Base-by-base conservation (phyloP, 805 yeast genomes). In the Peterozyma toletana region DNA sequence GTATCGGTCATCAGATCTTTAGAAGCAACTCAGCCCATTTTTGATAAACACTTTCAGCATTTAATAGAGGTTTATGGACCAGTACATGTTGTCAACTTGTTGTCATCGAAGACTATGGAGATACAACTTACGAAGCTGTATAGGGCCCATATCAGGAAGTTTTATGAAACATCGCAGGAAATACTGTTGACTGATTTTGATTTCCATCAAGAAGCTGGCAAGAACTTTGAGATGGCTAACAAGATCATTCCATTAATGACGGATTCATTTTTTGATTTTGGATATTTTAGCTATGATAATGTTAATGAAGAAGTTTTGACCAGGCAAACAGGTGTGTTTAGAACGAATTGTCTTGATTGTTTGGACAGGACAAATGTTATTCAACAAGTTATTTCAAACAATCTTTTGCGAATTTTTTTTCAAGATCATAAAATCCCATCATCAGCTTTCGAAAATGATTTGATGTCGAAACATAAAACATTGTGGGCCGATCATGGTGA, bases 401-500 rank as follows among this genome's bases (percentile, higher is more conserved):
- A 78, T 43, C 86, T 89, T 3, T 63, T 93, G 37, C 78, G 83
- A 46, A 63, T 70, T 9, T 75, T 79, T 49, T 48, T 77, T 30
- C 60, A 63, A 39, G 75, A 69, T 47, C 67, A 67, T 40, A 62
- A 63, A 30, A 50, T 68, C 40, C 53, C 64, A 35, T 49, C 55
- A 9, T 51, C 60, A 4, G 27, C 27, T 21, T 53, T 50, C 39
- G 71, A 68, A 4, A 67, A 75, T 18, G 91, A 81, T 15, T 65
- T 86, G 21, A 73, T 80, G 58, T 63, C 70, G n/a, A 82, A 81
- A 44, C 96, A 90, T 51, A 86, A 90, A 52, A 76, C 86, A 6
- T 66, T 93, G 15, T 93, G 99, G 99, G 99, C 99, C 1, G 96
- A 93, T 60, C 93, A 93, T 61, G 99, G 99, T 45, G 99, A 93